These are phyloP conservation scores for Heliamphora pulchella DNA, from an alignment of 179 eudicot genomes.

Conservation along the genomic window DNA sequence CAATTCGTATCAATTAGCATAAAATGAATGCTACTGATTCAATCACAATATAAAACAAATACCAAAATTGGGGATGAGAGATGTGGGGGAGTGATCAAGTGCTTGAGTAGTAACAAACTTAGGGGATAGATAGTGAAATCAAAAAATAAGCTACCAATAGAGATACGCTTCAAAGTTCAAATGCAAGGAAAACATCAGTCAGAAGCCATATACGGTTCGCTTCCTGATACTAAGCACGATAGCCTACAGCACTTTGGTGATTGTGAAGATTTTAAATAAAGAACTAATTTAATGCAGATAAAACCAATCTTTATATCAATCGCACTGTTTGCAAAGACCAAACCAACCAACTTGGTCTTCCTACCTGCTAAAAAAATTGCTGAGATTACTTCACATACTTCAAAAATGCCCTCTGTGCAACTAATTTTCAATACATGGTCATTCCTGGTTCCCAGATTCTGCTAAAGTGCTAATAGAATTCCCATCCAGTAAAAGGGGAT, in stretches of 20 bases:
- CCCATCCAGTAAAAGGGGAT: not conserved
- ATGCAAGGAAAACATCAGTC: not conserved
- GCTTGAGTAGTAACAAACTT: not conserved
- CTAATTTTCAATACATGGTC: not conserved
- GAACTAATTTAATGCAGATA: not conserved
- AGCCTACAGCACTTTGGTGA: not conserved
- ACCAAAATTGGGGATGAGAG: not conserved
- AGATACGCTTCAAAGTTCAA: no score
- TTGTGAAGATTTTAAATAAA: not conserved
- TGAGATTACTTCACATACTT: not conserved
- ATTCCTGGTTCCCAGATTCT: not conserved
- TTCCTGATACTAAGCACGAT: not conserved
- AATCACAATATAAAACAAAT: not conserved
- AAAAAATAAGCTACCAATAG: no score
- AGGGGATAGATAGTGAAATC: not conserved
- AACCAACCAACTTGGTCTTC: not conserved
- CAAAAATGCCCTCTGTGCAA: not conserved
- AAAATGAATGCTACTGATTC: not conserved
- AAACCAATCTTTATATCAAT: not conserved
- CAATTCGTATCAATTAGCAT: conserved; percentile 9
- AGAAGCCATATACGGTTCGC: not conserved
- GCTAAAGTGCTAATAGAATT: not conserved
- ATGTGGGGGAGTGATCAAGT: not conserved
- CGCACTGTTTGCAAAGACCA: not conserved
- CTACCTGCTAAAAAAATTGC: not conserved